Conservation (phyloP, 2,329 filamentous ascomycete species). For the Aulographum hederae region DNA sequence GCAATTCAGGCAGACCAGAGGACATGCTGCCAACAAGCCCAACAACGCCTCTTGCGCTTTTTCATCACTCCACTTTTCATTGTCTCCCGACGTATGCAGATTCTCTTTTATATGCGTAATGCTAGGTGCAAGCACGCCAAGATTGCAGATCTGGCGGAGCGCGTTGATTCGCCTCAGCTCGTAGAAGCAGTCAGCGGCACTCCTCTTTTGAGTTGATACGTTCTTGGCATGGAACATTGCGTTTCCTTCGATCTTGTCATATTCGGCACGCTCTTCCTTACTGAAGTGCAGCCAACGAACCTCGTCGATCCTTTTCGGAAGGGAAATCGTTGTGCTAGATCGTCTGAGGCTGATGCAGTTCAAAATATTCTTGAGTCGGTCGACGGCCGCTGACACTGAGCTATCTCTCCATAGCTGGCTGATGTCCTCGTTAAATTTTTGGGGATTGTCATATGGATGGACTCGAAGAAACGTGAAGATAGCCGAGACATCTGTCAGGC, state of each 20-base stretch:
- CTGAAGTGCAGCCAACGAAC: conserved; percentile 19
- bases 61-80: too few species aligned
- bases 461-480: conserved; percentile 26
- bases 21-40: too few species aligned
- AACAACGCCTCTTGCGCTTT: too few species aligned
- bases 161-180: conserved; percentile 2
- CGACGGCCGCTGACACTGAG: conserved; percentile 17
- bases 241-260: conserved; percentile 13
- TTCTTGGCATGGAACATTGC: conserved; percentile 8
- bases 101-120: too few species aligned
- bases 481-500: conserved; percentile 21
- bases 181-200: conserved; percentile 1
- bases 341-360: conserved; percentile 22
- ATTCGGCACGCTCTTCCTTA: conserved; percentile 16
- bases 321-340: conserved; percentile 18
- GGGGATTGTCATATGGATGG: conserved; percentile 22
- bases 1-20: too few species aligned
- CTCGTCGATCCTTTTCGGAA: conserved; percentile 19
- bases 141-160: conserved; percentile 1
- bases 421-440: conserved; percentile 22
- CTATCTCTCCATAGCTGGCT: conserved; percentile 20
- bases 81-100: too few species aligned
- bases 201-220: background rate
- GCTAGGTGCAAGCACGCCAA: too few species aligned
- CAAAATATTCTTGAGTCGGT: conserved; percentile 21